Evolutionary conservation across 345 rosid genomes (phyloP).

Genomic region (Linum trigynum): DNA sequence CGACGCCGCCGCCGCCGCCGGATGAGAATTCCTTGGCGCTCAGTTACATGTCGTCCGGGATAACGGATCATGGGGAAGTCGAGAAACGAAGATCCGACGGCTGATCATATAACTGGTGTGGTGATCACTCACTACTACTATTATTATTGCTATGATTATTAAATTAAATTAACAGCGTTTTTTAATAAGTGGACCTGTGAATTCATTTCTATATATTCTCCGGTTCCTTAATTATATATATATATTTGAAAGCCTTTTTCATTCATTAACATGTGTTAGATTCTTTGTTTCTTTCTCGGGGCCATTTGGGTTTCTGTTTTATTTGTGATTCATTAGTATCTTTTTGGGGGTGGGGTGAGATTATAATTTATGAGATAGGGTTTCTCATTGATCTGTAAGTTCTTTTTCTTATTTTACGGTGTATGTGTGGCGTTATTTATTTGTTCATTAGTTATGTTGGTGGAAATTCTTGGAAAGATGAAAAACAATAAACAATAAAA

Average conservation of each 20-base stretch:
- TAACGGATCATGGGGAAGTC: conserved; percentile 44
- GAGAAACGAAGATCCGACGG: conserved; percentile 6
- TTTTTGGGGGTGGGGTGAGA: neutral
- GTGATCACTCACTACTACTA: neutral
- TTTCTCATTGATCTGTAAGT: neutral
- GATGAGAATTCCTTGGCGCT: conserved; percentile 67
- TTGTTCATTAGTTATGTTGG: neutral
- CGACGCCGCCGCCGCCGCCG: conserved; percentile 25
- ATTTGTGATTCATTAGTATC: neutral
- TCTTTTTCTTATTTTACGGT: neutral
- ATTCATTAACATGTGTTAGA: too few species aligned
- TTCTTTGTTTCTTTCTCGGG: neutral
- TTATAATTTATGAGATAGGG: neutral
- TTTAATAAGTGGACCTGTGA: neutral
- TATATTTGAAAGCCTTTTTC: too few species aligned
- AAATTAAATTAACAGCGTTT: neutral
- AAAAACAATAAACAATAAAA: neutral
- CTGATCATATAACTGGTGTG: neutral
- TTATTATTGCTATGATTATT: neutral
- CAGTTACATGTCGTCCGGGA: conserved; percentile 77
- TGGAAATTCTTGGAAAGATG: neutral
- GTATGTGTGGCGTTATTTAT: neutral
- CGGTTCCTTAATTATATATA: too few species aligned
- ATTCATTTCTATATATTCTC: neutral
- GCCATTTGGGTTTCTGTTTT: neutral